A percentile compares a stretch with the other conserved stretches of the same genome.
Conservation (phyloP, 2,329 filamentous ascomycete species). For the Botrytis porri region DNA sequence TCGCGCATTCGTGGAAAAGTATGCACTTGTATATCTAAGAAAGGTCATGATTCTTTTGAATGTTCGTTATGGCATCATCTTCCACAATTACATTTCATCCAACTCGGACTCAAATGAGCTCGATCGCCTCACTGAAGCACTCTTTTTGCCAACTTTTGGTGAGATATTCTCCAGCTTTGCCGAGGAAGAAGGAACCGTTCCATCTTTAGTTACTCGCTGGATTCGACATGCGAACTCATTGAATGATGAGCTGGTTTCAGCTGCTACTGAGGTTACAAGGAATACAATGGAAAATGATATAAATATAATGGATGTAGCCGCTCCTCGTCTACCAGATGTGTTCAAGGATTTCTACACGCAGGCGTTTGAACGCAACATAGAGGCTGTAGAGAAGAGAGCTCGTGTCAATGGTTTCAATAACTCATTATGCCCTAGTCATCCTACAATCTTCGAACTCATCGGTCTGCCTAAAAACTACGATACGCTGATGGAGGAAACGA, state of each 20-base stretch:
- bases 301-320: not conserved
- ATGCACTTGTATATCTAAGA: conserved; percentile 84
- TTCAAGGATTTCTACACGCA: not conserved
- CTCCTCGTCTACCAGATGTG: not conserved
- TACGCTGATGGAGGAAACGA: conserved; percentile 86
- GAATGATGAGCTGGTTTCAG: not conserved
- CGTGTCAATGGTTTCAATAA: not conserved
- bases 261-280: not conserved
- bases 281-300: not conserved
- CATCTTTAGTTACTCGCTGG: conserved; percentile 63
- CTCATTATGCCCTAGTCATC: conserved; percentile 61
- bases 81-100: conserved; percentile 65
- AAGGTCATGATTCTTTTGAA: conserved; percentile 83
- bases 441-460: conserved; percentile 89
- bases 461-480: conserved; percentile 92
- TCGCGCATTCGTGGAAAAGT: conserved; percentile 67
- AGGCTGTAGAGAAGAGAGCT: not conserved
- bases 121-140: conserved; percentile 70
- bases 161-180: conserved; percentile 57
- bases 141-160: conserved; percentile 75
- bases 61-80: conserved; percentile 83
- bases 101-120: conserved; percentile 72
- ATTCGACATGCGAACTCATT: conserved; percentile 44
- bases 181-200: conserved; percentile 38
- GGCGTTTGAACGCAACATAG: not conserved